Percentiles rank a stretch among this genome's conserved stretches.
These are phyloP conservation scores for Talaromyces sp. DNA, from an alignment of 2,329 filamentous ascomycete genomes.

Conservation along the genomic window DNA sequence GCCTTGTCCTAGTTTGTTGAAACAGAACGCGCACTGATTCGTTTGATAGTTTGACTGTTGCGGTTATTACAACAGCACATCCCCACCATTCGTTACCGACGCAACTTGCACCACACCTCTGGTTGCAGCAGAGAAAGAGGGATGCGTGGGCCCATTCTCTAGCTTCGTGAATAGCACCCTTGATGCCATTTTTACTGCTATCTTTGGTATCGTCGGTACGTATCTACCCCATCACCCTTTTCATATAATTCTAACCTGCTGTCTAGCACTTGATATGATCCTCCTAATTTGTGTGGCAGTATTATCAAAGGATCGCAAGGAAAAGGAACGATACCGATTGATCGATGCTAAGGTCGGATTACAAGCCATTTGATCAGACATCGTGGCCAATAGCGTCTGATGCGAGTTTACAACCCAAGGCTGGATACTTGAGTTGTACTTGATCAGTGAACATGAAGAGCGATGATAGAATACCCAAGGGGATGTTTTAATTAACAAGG, in stretches of 20 bases:
- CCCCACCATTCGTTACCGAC: constrained; percentile 69
- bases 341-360: constrained; percentile 75
- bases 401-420: background rate
- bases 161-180: constrained; percentile 68
- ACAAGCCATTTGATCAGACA: background rate
- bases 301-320: constrained; percentile 75
- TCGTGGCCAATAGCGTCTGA: constrained; percentile 38
- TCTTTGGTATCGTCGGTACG: constrained; percentile 73
- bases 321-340: constrained; percentile 71
- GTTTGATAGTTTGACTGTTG: constrained; percentile 71
- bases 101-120: constrained; percentile 65
- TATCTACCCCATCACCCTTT: constrained; percentile 17
- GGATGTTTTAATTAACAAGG: background rate
- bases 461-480: background rate
- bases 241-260: background rate
- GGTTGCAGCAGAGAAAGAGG: constrained; percentile 65
- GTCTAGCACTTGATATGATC: constrained; percentile 58
- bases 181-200: constrained; percentile 72
- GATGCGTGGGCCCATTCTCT: constrained; percentile 66
- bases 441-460: background rate
- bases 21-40: background rate
- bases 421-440: constrained; percentile 13
- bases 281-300: constrained; percentile 70
- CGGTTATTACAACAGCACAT: constrained; percentile 70
- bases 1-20: constrained; percentile 21